Conservation (phyloP, 2,329 filamentous ascomycete species). For the Monilinia fructigena region DNA sequence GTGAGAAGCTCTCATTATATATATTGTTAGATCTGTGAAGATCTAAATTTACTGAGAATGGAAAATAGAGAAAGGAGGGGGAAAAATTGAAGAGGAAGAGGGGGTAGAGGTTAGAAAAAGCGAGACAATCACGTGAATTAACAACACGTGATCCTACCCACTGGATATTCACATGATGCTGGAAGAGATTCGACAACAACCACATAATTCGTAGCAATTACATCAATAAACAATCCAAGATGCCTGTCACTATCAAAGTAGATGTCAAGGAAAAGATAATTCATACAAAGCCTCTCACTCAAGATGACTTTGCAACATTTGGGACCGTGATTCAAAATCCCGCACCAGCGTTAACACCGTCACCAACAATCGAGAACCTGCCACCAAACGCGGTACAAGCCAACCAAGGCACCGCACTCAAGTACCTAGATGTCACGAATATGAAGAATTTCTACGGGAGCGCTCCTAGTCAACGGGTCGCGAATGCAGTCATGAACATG, state of each 20-base stretch:
- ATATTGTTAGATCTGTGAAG: background rate
- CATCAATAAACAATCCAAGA: slow-evolving; percentile 19
- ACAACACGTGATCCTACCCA: background rate
- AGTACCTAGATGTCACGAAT: slow-evolving; percentile 77
- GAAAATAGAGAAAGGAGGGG: background rate
- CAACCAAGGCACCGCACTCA: slow-evolving; percentile 87
- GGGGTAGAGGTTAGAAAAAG: background rate
- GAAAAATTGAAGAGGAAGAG: background rate
- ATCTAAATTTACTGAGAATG: background rate
- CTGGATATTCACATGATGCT: slow-evolving; percentile 1
- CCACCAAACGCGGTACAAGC: slow-evolving; percentile 54
- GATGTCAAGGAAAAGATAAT: slow-evolving; percentile 42
- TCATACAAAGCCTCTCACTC: slow-evolving; percentile 64
- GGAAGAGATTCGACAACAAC: background rate
- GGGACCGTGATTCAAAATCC: slow-evolving; percentile 82
- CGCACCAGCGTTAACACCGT: slow-evolving; percentile 54
- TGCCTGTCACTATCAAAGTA: slow-evolving; percentile 30
- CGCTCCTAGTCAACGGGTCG: slow-evolving; percentile 57
- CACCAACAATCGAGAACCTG: slow-evolving; percentile 40
- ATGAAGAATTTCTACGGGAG: slow-evolving; percentile 69
- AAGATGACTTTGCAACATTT: slow-evolving; percentile 70
- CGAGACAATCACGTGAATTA: background rate
- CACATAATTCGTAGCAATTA: background rate
- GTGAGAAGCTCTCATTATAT: background rate
- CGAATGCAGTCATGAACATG: slow-evolving; percentile 74